Evolutionary conservation across 768 basidiomycete species (phyloP).

Genomic region (Trametes meyenii): DNA sequence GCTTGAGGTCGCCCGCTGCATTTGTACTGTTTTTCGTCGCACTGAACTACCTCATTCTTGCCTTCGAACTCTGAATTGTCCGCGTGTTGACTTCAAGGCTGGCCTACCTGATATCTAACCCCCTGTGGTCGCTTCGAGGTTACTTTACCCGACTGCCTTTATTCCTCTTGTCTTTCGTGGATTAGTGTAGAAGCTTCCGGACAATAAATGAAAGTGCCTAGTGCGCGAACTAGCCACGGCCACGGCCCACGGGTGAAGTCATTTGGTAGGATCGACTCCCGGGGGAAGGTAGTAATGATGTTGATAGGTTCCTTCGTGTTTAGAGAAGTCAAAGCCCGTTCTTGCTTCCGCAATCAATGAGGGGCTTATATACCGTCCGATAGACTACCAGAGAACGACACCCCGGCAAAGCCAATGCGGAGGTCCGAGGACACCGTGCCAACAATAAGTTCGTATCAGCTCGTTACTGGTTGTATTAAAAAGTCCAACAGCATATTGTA

Average conservation of each 20-base stretch:
- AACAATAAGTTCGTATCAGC: too few relatives aligned
- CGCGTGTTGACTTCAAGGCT: slow-evolving; percentile 2
- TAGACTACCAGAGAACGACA: too few relatives aligned
- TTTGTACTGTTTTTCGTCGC: slow-evolving; percentile 10
- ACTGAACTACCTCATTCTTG: slow-evolving; percentile 4
- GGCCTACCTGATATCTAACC: slow-evolving; percentile 13
- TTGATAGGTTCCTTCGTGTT: too few relatives aligned
- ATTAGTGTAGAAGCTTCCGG: slow-evolving; percentile 12
- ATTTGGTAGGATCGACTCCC: too few relatives aligned
- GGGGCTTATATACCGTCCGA: too few relatives aligned
- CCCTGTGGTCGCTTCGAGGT: slow-evolving; percentile 4
- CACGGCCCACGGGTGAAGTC: too few relatives aligned
- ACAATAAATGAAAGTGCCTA: not conserved
- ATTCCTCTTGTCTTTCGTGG: slow-evolving; percentile 2
- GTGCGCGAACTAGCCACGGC: too few relatives aligned
- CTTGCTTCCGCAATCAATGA: too few relatives aligned
- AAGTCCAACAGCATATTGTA: not conserved
- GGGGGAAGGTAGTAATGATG: too few relatives aligned
- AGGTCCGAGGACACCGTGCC: too few relatives aligned
- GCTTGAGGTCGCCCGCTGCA: slow-evolving; percentile 5
- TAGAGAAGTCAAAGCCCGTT: too few relatives aligned
- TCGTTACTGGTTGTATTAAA: not conserved
- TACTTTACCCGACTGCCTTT: slow-evolving; percentile 4
- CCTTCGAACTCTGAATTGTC: not conserved
- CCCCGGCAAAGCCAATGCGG: not conserved